Percentiles rank a stretch among this genome's conserved stretches.
These are phyloP conservation scores for Lepraria neglecta DNA, from an alignment of 495 filamentous ascomycete species.

Conservation along the genomic window DNA sequence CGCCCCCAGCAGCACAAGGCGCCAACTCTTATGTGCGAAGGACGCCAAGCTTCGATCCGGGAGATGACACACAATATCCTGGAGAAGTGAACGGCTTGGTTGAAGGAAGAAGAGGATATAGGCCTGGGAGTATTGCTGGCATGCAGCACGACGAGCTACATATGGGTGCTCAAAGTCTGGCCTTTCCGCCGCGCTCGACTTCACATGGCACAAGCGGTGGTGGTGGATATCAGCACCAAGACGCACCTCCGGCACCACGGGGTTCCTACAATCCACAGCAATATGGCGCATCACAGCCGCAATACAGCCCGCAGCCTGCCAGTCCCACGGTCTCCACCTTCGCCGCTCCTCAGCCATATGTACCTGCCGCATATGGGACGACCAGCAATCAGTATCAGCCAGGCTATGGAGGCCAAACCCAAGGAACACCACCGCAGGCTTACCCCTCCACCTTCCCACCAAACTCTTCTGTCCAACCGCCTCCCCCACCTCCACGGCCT, in stretches of 20 bases:
- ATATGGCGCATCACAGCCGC: constrained; percentile 51
- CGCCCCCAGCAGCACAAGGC: constrained; percentile 11
- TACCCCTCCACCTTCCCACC: constrained; percentile 35
- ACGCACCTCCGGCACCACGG: constrained; percentile 39
- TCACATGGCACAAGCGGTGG: constrained; percentile 33
- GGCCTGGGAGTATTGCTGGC: constrained; percentile 15
- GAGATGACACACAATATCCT: constrained; percentile 59
- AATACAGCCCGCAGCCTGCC: constrained; percentile 42
- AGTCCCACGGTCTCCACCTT: constrained; percentile 30
- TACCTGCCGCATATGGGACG: constrained; percentile 61
- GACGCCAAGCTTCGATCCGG: constrained; percentile 68
- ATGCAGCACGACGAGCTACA: constrained; percentile 27
- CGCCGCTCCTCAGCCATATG: constrained; percentile 56
- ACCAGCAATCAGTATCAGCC: constrained; percentile 28
- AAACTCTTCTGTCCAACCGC: constrained; percentile 35
- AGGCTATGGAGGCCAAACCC: constrained; percentile 20
- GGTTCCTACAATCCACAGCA: constrained; percentile 76
- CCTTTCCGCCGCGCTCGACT: constrained; percentile 23
- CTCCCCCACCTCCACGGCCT: constrained; percentile 44
- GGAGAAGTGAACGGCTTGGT: constrained; percentile 40
- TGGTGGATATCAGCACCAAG: constrained; percentile 43
- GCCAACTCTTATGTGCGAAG: constrained; percentile 45
- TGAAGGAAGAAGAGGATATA: constrained; percentile 21
- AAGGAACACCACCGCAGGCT: constrained; percentile 13
- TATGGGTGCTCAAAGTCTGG: constrained; percentile 27